phyloP scores from a whole-genome alignment of 306 rosid species.

The Adenanthera pavonina region DNA sequence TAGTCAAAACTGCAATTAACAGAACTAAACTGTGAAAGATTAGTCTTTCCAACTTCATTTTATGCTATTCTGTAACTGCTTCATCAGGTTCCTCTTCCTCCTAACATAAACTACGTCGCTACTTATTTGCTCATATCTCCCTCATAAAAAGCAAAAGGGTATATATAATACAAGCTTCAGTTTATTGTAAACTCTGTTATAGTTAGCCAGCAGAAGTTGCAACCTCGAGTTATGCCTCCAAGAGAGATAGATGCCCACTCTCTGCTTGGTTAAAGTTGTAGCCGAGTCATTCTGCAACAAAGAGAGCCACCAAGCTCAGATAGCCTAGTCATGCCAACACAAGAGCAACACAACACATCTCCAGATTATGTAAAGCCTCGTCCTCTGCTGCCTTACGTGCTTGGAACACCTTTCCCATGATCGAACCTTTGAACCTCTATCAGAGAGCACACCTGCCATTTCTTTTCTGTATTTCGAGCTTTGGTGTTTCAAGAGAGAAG shows the following conservation, averaged over 20 bases:
- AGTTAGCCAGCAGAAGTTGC: constrained; percentile 22
- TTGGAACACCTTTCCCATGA: constrained; percentile 73
- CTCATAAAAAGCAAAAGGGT: background rate
- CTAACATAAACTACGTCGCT: background rate
- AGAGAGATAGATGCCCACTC: background rate
- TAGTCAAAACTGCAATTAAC: background rate
- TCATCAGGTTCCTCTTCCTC: constrained; percentile 3
- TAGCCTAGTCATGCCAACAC: constrained; percentile 55
- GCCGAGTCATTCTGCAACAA: background rate
- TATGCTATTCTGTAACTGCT: constrained; percentile 1
- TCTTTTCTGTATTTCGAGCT: background rate
- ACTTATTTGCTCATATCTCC: background rate
- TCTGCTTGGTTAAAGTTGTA: background rate
- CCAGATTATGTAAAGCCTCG: constrained; percentile 90
- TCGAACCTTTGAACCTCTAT: constrained; percentile 55
- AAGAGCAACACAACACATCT: constrained; percentile 83
- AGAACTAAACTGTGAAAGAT: background rate
- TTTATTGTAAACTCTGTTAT: background rate
- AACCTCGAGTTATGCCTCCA: background rate
- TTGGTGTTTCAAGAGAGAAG: background rate
- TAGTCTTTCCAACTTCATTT: constrained; percentile 1
- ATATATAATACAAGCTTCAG: background rate
- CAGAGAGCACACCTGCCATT: constrained; percentile 48
- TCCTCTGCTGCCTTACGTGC: constrained; percentile 69
- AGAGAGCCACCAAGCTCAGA: constrained; percentile 17